phyloP scores from a whole-genome alignment of 106 monocot genomes.

The Dioscorea zingiberensis region DNA sequence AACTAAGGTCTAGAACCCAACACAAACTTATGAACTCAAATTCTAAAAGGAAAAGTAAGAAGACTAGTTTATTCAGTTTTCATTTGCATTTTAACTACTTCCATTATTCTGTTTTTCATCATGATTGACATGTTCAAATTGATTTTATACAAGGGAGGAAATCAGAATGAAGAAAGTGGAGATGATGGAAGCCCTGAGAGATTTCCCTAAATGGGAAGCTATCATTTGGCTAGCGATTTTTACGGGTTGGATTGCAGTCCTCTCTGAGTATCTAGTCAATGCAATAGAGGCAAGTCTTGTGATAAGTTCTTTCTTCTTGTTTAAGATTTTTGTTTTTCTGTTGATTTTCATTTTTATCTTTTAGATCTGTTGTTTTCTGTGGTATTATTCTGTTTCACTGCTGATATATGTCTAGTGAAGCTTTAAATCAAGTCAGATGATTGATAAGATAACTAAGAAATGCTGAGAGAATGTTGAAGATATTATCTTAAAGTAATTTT shows the following conservation, averaged over 20 bases:
- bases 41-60: too few relatives aligned
- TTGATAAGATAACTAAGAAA: too few relatives aligned
- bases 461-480: too few relatives aligned
- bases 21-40: too few relatives aligned
- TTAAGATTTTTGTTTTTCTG: neutral
- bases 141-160: constrained; percentile 25
- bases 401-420: too few relatives aligned
- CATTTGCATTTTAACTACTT: too few relatives aligned
- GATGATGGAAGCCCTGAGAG: constrained; percentile 42
- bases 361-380: neutral
- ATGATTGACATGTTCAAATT: neutral
- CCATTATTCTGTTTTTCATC: too few relatives aligned
- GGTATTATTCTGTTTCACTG: too few relatives aligned
- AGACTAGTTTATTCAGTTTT: too few relatives aligned
- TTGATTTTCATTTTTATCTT: neutral
- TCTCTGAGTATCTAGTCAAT: constrained; percentile 64
- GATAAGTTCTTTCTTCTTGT: neutral
- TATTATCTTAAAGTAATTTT: too few relatives aligned
- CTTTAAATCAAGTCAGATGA: too few relatives aligned
- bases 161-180: constrained; percentile 16
- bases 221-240: constrained; percentile 71
- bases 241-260: constrained; percentile 52
- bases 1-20: too few relatives aligned
- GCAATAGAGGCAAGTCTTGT: constrained; percentile 51
- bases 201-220: constrained; percentile 74